These are phyloP conservation scores for Physocladia obscura DNA, from an alignment of 192 early-diverging fungal species.

Conservation along the genomic window DNA sequence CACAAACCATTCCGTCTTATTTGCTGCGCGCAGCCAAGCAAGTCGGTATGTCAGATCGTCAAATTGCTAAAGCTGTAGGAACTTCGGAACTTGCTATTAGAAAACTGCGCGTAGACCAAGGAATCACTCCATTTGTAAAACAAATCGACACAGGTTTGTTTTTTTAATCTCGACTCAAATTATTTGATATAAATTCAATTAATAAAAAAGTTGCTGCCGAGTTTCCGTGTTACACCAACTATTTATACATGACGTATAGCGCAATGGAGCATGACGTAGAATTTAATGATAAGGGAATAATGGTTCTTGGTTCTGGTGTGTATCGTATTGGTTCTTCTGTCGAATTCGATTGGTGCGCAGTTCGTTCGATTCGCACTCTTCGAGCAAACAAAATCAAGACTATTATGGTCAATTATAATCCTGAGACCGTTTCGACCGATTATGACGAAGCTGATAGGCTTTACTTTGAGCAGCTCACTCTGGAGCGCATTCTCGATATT, in stretches of 20 bases:
- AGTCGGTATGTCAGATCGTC: slow-evolving; percentile 94
- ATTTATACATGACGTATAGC: slow-evolving; percentile 98
- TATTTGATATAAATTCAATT: no score
- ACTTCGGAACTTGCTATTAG: slow-evolving; percentile 89
- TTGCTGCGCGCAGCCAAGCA: slow-evolving; percentile 80
- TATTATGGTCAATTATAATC: slow-evolving; percentile 98
- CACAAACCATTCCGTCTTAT: slow-evolving; percentile 56
- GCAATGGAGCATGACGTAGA: slow-evolving; percentile 79
- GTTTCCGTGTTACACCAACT: slow-evolving; percentile 95
- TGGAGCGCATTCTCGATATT: slow-evolving; percentile 95
- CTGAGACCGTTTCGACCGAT: slow-evolving; percentile 97
- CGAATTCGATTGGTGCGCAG: slow-evolving; percentile 94
- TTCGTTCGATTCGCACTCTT: slow-evolving; percentile 67
- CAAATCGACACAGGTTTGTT: slow-evolving; percentile 95
- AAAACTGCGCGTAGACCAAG: slow-evolving; percentile 68
- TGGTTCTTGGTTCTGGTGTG: slow-evolving; percentile 96
- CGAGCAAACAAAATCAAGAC: slow-evolving; percentile 78
- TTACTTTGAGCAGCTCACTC: slow-evolving; percentile 94
- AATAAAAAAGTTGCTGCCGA: slow-evolving; percentile 95
- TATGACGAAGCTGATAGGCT: slow-evolving; percentile 97
- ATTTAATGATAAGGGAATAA: slow-evolving; percentile 86
- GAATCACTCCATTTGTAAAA: slow-evolving; percentile 88
- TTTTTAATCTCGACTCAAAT: no score
- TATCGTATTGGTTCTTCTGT: slow-evolving; percentile 96
- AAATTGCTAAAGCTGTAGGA: slow-evolving; percentile 70